Evolutionary conservation across 208 protist species (phyloP), one percentile per base, ranked within the genome.

Genomic region (Leishmania martiniquensis): DNA sequence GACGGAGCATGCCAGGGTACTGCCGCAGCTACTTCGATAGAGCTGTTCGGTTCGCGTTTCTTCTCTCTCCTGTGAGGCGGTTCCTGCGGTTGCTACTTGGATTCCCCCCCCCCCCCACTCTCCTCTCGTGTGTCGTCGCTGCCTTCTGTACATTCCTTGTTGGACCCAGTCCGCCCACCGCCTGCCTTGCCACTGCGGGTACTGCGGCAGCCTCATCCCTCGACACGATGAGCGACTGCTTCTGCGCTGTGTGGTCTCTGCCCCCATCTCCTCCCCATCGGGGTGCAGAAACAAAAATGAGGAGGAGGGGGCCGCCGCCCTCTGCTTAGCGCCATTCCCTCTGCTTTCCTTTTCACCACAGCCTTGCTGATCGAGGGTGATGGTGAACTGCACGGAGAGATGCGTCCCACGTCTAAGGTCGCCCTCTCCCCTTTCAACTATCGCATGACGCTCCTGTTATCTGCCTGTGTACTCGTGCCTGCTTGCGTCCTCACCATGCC

Each of bases 41-140:
- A 45, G 4, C 20, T 72, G 9, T n/a, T 60, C 42, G n/a, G 20
- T 32, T 2, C 29, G 57, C 20, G 57, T 63, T 29, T 63, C 29
- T 63, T 49, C 65, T 17, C 57, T 37, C 29, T 63, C 29, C 29
- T 63, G 10, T 63, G 1, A 25, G 4, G 29, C 37, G 4, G 29
- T 29, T 63, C 25, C 57, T 13, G 2, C 37, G 29, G 57, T 63
- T 12, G 57, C 37, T 12, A 6, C 54, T 25, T 52, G n/a, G 34
- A 72, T 81, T 68, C 70, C 52, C 78, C 42, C 47, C 32, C 66
- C 22, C 65, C 22, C 65, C 22, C 65, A 39, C 76, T 55, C 34
- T 69, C 49, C 29, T 13, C 29, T 15, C 1, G 52, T 57, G 52
- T 29, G 22, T 10, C 22, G 22, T 57, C 4, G 52, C 52, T 57